Evolutionary conservation across 2,329 filamentous ascomycete species (phyloP), one percentile per base, ranked within the genome.

Genomic region (Aspergillus sp.): DNA sequence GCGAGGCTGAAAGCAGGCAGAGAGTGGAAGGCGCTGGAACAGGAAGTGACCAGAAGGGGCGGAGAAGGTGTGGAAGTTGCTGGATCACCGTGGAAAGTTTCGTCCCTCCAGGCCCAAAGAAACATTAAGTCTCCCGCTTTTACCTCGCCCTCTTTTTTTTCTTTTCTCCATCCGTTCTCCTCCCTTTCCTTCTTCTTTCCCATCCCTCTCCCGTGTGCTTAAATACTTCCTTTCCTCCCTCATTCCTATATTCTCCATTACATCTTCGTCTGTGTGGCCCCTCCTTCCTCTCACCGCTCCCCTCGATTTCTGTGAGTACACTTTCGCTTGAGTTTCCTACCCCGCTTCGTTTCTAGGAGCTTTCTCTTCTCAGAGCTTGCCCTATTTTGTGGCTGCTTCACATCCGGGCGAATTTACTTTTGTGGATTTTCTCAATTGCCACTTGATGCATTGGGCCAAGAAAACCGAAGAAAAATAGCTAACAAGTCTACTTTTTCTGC

Each of bases 1-100:
- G 19, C 56, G 56, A 54, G 56, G 50, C 56, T 57, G 56, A 51
- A 52, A 53, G 20, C 24, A 30, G 17, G 37, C 15, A 42, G 13
- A 24, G 9, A 33, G 40, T 56, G 49, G 59, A 64, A 64, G 41
- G 24, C 55, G 44, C 54, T 63, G 56, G 61, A 64, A 62, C 47
- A 45, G 57, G 34, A 37, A 37, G 34, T 37, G 34, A 30, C 27
- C 9, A 30, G 27, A 40, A 59, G 48, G 30, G 34, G 46, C 55
- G 55, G 52, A 53, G 57, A 61, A 47, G 33, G 44, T 48, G 66
- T 74, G 71, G 72, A 75, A 74, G 70, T 70, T 66, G 68, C 70
- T 75, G 72, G 72, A 75, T 72, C 65, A 58, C 60, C 69, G 71
- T 75, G 68, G 72, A 75, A 75, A 67, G 57, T 62, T 54, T 30